Base-by-base conservation (phyloP, 1,284 basidiomycete species). In the Pascua sp. region DNA sequence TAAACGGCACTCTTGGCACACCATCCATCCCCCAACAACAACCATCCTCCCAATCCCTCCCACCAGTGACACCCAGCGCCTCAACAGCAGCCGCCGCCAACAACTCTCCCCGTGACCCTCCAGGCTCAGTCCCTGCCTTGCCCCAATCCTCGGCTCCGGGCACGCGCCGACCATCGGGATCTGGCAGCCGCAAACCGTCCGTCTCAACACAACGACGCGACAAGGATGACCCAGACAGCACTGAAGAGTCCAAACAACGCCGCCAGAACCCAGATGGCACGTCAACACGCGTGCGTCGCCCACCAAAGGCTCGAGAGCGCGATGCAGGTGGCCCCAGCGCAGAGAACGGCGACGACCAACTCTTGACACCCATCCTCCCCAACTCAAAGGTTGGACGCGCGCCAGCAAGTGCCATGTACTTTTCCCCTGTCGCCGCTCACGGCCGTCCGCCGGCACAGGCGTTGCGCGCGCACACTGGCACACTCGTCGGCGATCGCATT, bases 401-500 rank as follows among this genome's bases (percentile, higher is more conserved):
- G 2, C 67, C 73, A 0, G 61, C 73, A 0, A 65, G 73, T n/a
- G 70, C 75, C 8, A 91, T 93, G 87, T 89, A 94, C 75, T 94
- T 90, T 87, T 90, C 88, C 63, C 82, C 83, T 53, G 86, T 90
- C 1, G 88, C 91, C 0, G 86, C 88, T 8, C 88, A 89, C 70
- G 91, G 91, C 1, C 65, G 78, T 1, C 75, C 91, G 47, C 91
- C 91, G 2, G 82, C 81, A 63, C 85, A 86, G 62, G 83, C 84
- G 11, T 84, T 93, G 77, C 84, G 91, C 4, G 90, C 91, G 2
- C 91, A 94, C 71, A 90, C 84, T 9, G 86, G 88, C 47, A 93
- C 88, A 1, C 79, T 95, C 41, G 86, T 92, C 18, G 90, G 91
- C 58, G 84, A 86, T 54, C 68, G 84, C 24, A 87, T 89, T 1